These are phyloP conservation scores for Xylaria venustula DNA, from an alignment of 495 filamentous ascomycete species.

Conservation along the genomic window DNA sequence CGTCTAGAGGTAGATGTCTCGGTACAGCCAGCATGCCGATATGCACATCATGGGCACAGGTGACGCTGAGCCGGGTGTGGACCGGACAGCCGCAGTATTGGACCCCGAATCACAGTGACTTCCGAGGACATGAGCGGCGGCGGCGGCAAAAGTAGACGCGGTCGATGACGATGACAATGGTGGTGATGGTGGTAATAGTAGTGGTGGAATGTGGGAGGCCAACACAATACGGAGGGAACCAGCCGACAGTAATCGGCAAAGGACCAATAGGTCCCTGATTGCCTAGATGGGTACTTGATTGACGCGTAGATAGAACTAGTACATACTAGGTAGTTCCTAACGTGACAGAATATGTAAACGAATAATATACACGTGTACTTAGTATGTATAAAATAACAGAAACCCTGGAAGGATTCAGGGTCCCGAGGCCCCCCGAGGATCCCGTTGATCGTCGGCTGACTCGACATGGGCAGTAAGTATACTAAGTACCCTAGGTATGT, in stretches of 20 bases:
- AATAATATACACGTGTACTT: too few species aligned
- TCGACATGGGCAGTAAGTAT: not conserved
- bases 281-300: not conserved
- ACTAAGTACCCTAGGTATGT: too few species aligned
- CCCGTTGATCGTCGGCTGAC: constrained; percentile 3
- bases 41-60: not conserved
- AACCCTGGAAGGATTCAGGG: not conserved
- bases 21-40: not conserved
- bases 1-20: not conserved
- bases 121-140: not conserved
- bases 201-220: too few species aligned
- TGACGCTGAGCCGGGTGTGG: not conserved
- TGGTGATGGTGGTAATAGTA: too few species aligned
- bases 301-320: not conserved
- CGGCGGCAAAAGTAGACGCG: not conserved
- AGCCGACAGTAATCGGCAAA: not conserved
- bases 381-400: not conserved
- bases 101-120: not conserved
- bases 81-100: not conserved
- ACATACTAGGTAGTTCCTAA: not conserved
- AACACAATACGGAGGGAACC: not conserved
- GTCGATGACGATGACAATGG: not conserved
- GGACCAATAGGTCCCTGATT: not conserved
- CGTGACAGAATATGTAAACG: too few species aligned
- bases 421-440: not conserved